phyloP scores from a whole-genome alignment of 1,139 yeast species.

The Hyphopichia fennica region DNA sequence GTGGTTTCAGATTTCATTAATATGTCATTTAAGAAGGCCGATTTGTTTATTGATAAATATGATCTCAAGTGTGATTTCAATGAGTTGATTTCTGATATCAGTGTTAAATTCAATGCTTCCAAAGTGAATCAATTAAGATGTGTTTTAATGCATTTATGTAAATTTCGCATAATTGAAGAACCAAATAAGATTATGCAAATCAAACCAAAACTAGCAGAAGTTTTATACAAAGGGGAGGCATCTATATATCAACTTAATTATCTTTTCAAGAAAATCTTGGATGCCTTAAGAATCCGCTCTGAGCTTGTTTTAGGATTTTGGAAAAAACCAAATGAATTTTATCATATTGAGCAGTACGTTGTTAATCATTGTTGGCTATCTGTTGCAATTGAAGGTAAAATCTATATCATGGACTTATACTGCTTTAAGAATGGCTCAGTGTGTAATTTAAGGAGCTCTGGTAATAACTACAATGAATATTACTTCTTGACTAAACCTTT shows the following conservation, averaged over 20 bases:
- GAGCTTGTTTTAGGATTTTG: conserved; percentile 82
- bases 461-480: conserved; percentile 44
- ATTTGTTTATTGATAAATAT: conserved; percentile 33
- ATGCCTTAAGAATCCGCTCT: conserved; percentile 67
- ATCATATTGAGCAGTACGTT: conserved; percentile 53
- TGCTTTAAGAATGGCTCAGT: conserved; percentile 37
- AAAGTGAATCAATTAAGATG: conserved; percentile 39
- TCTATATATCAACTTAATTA: conserved; percentile 76
- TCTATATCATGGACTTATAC: conserved; percentile 68
- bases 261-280: conserved; percentile 72
- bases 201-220: conserved; percentile 43
- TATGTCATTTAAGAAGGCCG: conserved; percentile 26
- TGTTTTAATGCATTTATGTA: conserved; percentile 40
- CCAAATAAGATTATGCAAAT: conserved; percentile 35
- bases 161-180: conserved; percentile 42
- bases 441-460: conserved; percentile 32
- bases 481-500: conserved; percentile 81
- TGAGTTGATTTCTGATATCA: conserved; percentile 46
- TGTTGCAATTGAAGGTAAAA: conserved; percentile 69
- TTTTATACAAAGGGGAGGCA: conserved; percentile 40
- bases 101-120: conserved; percentile 40
- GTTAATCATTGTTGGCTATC: conserved; percentile 91
- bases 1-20: conserved; percentile 17
- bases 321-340: conserved; percentile 68
- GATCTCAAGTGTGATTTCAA: conserved; percentile 34